Percentiles rank a stretch among this genome's conserved stretches.
Conservation (phyloP, 2,329 filamentous ascomycete genomes). For the Byssoonygena ceratinophila region DNA sequence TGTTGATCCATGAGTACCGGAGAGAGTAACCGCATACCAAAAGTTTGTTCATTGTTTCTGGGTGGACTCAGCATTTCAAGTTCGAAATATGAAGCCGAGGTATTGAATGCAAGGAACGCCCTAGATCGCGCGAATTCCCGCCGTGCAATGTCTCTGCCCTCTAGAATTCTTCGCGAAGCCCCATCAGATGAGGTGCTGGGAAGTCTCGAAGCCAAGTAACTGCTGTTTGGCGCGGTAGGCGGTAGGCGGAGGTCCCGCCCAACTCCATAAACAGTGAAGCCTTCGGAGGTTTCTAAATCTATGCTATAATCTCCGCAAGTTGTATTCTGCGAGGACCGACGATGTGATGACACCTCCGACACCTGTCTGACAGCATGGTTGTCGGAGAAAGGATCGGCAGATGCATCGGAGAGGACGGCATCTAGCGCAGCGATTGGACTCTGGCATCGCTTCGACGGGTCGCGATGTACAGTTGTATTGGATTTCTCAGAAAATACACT, state of each 20-base stretch:
- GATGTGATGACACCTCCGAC: not conserved
- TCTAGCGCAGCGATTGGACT: conserved; percentile 15
- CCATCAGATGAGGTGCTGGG: conserved; percentile 19
- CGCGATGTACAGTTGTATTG: conserved; percentile 25
- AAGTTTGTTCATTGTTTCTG: not conserved
- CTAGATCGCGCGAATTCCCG: conserved; percentile 15
- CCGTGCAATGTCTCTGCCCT: conserved; percentile 19
- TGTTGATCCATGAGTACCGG: not conserved
- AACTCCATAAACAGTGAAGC: not conserved
- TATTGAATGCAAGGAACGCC: conserved; percentile 24
- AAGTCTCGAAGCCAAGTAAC: conserved; percentile 13
- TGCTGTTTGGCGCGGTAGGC: conserved; percentile 13
- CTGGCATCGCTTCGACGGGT: conserved; percentile 23
- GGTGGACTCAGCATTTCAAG: conserved; percentile 5
- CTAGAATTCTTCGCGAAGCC: conserved; percentile 19
- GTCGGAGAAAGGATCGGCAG: conserved; percentile 16
- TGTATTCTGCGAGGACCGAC: conserved; percentile 9
- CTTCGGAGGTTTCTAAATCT: conserved; percentile 1
- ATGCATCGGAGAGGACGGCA: conserved; percentile 2
- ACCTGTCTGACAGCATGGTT: not conserved
- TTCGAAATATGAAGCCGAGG: conserved; percentile 12
- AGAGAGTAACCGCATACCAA: not conserved
- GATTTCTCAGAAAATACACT: conserved; percentile 26
- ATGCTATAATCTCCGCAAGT: conserved; percentile 1
- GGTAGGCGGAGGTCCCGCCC: not conserved